Evolutionary conservation across 495 filamentous ascomycete species (phyloP).

Genomic region (Penicillium macrosclerotiorum): DNA sequence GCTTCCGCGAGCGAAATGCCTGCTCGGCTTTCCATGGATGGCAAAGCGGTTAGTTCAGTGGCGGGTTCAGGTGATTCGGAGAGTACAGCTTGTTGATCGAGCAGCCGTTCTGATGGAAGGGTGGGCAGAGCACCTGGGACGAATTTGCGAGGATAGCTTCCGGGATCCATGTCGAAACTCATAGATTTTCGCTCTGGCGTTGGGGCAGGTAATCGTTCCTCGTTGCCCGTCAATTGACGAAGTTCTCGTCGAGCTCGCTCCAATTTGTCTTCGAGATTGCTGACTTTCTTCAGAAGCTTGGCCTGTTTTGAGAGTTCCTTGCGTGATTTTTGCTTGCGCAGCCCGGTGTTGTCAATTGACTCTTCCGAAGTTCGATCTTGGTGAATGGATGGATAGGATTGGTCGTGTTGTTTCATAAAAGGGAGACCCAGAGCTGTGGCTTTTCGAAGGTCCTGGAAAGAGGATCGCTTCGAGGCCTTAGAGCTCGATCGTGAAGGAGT

Average conservation of each 20-base stretch:
- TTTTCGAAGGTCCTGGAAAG: conserved; percentile 42
- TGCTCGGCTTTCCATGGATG: conserved; percentile 15
- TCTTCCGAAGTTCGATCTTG: conserved; percentile 29
- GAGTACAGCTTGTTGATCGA: conserved; percentile 31
- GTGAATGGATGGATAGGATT: conserved; percentile 2
- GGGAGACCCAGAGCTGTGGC: conserved; percentile 33
- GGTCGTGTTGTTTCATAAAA: conserved; percentile 23
- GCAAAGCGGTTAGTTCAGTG: conserved; percentile 15
- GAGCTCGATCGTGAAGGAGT: conserved; percentile 19
- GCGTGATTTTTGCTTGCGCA: conserved; percentile 54
- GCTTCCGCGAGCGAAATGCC: conserved; percentile 14
- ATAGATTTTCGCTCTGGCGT: conserved; percentile 14
- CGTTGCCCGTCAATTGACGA: conserved; percentile 44
- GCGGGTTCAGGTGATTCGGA: conserved; percentile 5
- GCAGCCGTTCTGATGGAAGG: conserved; percentile 58
- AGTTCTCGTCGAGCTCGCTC: conserved; percentile 57
- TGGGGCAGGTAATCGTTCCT: conserved; percentile 30
- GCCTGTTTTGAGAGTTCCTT: conserved; percentile 61
- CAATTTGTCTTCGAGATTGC: conserved; percentile 63
- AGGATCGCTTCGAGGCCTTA: conserved; percentile 32
- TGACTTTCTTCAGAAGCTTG: conserved; percentile 63
- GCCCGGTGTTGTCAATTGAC: conserved; percentile 22
- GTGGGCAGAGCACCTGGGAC: conserved; percentile 55
- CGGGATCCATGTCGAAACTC: conserved; percentile 35
- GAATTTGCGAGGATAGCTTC: conserved; percentile 43